Evolutionary conservation across 345 rosid species (phyloP).

Genomic region (Citropsis articulata): DNA sequence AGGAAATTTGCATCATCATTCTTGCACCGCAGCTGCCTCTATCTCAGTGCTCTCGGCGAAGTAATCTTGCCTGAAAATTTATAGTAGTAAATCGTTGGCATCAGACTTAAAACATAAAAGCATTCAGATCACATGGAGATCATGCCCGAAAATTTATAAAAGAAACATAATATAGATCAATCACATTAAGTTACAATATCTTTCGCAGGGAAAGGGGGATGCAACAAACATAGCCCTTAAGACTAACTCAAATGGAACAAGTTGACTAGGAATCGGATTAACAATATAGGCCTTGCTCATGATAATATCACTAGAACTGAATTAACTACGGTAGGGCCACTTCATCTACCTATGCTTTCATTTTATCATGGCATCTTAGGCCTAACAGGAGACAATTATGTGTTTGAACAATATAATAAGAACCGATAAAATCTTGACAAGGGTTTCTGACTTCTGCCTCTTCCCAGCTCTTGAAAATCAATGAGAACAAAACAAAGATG

Average conservation of each 20-base stretch:
- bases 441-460: background rate
- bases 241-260: background rate
- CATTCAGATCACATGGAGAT: background rate
- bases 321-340: too few relatives aligned
- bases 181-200: background rate
- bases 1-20: background rate
- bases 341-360: background rate
- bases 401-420: background rate
- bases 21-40: conserved; percentile 6
- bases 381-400: background rate
- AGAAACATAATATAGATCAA: background rate
- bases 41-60: conserved; percentile 2
- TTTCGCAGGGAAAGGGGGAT: background rate
- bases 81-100: background rate
- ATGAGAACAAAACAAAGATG: background rate
- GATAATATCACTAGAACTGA: background rate
- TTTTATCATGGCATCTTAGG: background rate
- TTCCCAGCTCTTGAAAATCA: background rate
- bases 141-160: background rate
- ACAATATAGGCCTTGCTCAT: background rate
- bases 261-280: background rate
- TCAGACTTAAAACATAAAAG: background rate
- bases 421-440: background rate
- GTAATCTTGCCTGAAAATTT: conserved; percentile 16
- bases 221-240: background rate